phyloP scores from a whole-genome alignment of 345 rosid species.

The Citropsis articulata region DNA sequence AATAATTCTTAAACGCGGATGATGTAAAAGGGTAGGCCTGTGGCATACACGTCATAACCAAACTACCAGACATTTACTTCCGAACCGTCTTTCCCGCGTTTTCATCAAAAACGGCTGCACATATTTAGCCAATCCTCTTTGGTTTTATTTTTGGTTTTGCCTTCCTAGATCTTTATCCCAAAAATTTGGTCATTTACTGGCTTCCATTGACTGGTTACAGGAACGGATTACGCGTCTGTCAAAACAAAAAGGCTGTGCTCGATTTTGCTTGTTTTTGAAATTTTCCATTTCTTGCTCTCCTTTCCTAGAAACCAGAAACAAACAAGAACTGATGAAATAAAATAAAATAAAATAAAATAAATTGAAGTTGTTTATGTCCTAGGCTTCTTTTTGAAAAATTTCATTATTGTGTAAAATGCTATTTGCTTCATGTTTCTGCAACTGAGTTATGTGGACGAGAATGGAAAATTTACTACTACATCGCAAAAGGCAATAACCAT shows the following conservation, averaged over 20 bases:
- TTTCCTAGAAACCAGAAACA: not conserved
- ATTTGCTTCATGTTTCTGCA: not conserved
- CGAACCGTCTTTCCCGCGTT: constrained; percentile 10
- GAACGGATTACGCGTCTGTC: not conserved
- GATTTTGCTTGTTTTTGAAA: not conserved
- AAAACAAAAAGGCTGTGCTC: not conserved
- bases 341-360: not conserved
- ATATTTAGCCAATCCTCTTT: not conserved
- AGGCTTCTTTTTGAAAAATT: no score
- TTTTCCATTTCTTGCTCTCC: not conserved
- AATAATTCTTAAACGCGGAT: no score
- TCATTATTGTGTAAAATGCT: not conserved
- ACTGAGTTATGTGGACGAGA: not conserved
- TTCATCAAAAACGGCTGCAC: not conserved
- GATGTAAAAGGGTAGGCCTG: not conserved
- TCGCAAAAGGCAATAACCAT: not conserved
- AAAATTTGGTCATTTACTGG: not conserved
- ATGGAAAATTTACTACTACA: not conserved
- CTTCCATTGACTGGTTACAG: constrained; percentile 3
- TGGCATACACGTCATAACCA: not conserved
- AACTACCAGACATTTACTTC: not conserved
- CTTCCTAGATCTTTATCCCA: not conserved
- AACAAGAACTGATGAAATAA: not conserved
- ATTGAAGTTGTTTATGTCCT: not conserved
- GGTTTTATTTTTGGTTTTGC: not conserved